phyloP scores from a whole-genome alignment of 148 eudicot species.

The Mesembryanthemum crystallinum region DNA sequence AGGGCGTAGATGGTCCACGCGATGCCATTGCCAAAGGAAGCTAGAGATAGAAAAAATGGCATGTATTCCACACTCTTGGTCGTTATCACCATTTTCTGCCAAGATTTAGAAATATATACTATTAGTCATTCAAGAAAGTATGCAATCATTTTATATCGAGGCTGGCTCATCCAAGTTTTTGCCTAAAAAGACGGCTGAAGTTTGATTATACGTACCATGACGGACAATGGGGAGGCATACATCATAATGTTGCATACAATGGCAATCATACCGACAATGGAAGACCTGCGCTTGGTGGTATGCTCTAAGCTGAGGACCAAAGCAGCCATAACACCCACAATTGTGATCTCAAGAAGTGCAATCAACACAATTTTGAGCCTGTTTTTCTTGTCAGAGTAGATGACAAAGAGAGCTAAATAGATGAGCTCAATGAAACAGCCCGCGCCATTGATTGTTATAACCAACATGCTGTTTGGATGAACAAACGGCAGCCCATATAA shows the following conservation, averaged over 20 bases:
- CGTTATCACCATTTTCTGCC: slow-evolving; percentile 80
- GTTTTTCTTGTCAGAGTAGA: slow-evolving; percentile 49
- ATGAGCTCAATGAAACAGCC: slow-evolving; percentile 60
- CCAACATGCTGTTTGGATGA: slow-evolving; percentile 64
- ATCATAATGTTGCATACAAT: slow-evolving; percentile 57
- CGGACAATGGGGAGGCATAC: slow-evolving; percentile 85
- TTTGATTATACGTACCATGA: slow-evolving; percentile 46
- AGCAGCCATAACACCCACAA: slow-evolving; percentile 44
- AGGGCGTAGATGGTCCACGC: slow-evolving; percentile 79
- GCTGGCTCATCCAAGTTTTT: no score
- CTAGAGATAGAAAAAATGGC: slow-evolving; percentile 70
- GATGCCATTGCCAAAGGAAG: slow-evolving; percentile 70
- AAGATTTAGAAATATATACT: no score
- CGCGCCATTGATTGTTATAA: slow-evolving; percentile 66
- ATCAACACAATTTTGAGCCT: slow-evolving; percentile 39
- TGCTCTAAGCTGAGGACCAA: slow-evolving; percentile 49
- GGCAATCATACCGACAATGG: slow-evolving; percentile 62
- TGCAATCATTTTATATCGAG: no score
- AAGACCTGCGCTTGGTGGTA: slow-evolving; percentile 52
- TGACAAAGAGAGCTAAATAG: slow-evolving; percentile 52
- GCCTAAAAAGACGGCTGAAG: no score
- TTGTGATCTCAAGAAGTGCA: slow-evolving; percentile 41
- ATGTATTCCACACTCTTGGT: slow-evolving; percentile 89
- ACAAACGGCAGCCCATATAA: slow-evolving; percentile 80
- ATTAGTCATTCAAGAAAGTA: no score